Evolutionary conservation across 805 yeast genomes (phyloP).

Genomic region (Candida chauliodis): DNA sequence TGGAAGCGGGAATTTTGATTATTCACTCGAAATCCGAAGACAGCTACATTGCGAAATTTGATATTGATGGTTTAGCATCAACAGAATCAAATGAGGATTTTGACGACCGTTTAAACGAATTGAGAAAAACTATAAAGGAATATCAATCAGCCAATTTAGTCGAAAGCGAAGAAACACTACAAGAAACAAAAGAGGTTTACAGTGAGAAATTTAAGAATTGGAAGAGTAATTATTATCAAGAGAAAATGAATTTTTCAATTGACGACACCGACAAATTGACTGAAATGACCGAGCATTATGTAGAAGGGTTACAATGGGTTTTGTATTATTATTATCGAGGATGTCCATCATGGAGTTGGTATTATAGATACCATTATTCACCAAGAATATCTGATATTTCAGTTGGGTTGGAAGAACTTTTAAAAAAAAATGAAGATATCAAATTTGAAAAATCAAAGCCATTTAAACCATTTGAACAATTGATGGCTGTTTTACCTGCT

Average conservation of each 20-base stretch:
- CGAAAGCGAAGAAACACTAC: constrained; percentile 53
- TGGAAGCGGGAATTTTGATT: constrained; percentile 63
- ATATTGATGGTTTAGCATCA: constrained; percentile 71
- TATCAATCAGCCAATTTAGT: constrained; percentile 64
- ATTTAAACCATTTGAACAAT: constrained; percentile 88
- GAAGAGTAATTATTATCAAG: constrained; percentile 82
- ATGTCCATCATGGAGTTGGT: constrained; percentile 96
- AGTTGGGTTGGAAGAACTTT: constrained; percentile 61
- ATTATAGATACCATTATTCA: constrained; percentile 81
- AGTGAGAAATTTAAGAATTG: constrained; percentile 71
- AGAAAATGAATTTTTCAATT: constrained; percentile 70
- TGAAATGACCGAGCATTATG: constrained; percentile 72
- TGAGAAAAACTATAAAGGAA: constrained; percentile 54
- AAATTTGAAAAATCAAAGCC: constrained; percentile 71
- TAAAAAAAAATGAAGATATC: constrained; percentile 21
- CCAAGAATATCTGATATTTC: constrained; percentile 89
- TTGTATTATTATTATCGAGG: constrained; percentile 86
- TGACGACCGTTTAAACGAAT: constrained; percentile 46
- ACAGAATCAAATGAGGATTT: constrained; percentile 66
- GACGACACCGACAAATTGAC: constrained; percentile 55
- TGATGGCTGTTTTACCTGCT: constrained; percentile 96
- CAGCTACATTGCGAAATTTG: constrained; percentile 57
- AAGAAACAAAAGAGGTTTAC: constrained; percentile 56
- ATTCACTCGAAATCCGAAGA: constrained; percentile 59
- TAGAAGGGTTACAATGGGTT: constrained; percentile 98